Evolutionary conservation across 768 basidiomycete species (phyloP), one percentile per base, ranked within the genome.

Genomic region (Boletellus emodensis): DNA sequence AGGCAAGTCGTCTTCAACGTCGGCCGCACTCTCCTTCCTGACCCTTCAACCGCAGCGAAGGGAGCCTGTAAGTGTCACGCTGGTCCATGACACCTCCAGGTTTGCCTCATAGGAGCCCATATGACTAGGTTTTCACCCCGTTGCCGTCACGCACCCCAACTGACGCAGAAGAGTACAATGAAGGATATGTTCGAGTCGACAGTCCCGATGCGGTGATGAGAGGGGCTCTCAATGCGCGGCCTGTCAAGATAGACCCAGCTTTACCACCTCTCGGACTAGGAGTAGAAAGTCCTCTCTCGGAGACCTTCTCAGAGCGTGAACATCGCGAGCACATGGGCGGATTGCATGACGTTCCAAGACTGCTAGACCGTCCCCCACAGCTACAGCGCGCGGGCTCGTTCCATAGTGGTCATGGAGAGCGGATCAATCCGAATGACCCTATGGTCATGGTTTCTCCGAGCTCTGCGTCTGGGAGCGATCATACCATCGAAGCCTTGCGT

Each of bases 121-220:
- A 24, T 51, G 28, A 39, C 41, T 33, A 68, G 66, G 14, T 70
- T 43, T 68, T 68, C 48, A 68, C 66, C 20, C 66, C 66, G 20
- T 42, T 68, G 20, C 66, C 68, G 20, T 68, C 66, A 34, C 66
- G 66, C 32, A 53, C 58, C 7, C 68, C 66, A 17, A 70, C 57
- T n/a, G 66, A 70, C 2, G 58, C 53, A 39, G 66, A 67, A 10
- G 66, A 68, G 11, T 62, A 57, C n/a, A 62, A 61, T 42, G 66
- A 68, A 37, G 66, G 62, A 22, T 68, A 59, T 47, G 49, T 68
- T 33, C 66, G 55, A 37, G 68, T 68, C 15, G 64, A 68, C 37
- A 67, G 48, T 35, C 66, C 66, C 6, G 53, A 67, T 32, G 66
- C 64, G 20, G 48, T 68, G 12, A 58, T 68, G 68, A 62, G 66